phyloP scores from a whole-genome alignment of 2,329 filamentous ascomycete genomes.

The Trichophyton simii region DNA sequence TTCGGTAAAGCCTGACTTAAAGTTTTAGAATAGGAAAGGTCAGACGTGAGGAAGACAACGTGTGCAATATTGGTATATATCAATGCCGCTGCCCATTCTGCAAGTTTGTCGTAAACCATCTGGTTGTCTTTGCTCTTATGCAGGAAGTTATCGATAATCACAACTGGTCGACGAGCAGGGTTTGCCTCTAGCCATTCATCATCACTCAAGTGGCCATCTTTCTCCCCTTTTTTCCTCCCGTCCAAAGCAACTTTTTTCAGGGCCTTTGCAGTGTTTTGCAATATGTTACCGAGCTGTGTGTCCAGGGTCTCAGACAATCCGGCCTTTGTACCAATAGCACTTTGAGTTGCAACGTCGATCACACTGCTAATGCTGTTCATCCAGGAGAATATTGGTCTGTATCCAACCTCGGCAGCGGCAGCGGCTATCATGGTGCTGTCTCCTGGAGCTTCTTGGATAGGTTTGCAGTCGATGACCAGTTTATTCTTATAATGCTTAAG shows the following conservation, averaged over 20 bases:
- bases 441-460: constrained; percentile 78
- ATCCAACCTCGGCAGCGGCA: constrained; percentile 73
- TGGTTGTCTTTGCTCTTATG: constrained; percentile 58
- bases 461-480: constrained; percentile 81
- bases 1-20: constrained; percentile 80
- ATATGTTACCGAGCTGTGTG: constrained; percentile 76
- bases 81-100: constrained; percentile 79
- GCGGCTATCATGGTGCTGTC: constrained; percentile 75
- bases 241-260: constrained; percentile 66
- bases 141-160: constrained; percentile 85
- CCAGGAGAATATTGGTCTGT: constrained; percentile 89
- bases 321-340: constrained; percentile 85
- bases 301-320: constrained; percentile 90
- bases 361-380: constrained; percentile 89
- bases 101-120: constrained; percentile 61
- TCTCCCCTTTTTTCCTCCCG: constrained; percentile 56
- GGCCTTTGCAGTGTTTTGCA: constrained; percentile 68
- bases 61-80: constrained; percentile 84
- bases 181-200: constrained; percentile 86
- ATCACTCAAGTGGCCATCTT: constrained; percentile 58
- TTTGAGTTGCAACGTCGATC: constrained; percentile 82
- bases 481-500: constrained; percentile 64
- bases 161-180: constrained; percentile 66
- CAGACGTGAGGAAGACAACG: constrained; percentile 85
- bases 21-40: constrained; percentile 77